Evolutionary conservation across 495 filamentous ascomycete genomes (phyloP), one percentile per base, ranked within the genome.

Genomic region (Talaromyces stipitatus): DNA sequence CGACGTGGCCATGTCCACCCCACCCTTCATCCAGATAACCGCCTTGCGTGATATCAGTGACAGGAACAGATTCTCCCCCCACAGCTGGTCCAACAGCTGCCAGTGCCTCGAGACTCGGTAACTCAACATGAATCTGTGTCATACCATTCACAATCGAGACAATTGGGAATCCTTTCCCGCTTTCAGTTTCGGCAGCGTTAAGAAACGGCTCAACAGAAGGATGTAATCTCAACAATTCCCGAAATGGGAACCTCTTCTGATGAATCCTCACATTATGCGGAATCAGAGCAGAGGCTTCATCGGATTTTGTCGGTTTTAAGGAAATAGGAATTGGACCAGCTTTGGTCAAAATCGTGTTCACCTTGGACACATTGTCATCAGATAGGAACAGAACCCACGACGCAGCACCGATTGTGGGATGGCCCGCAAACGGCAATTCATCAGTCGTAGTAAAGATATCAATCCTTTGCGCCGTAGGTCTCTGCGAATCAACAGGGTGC

Each of bases 381-480:
- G 65, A 52, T 73, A 70, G 64, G 16, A 56, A 59, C 1, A 75
- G 59, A 58, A 71, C 70, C 73, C 85, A 81, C 48, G 77, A 77
- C 2, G 84, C 81, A 2, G 84, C 76, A 54, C 89, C 89, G 58
- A 92, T 82, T 43, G 85, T 90, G 0, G 88, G 89, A 66, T 92
- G 89, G 8, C 89, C 89, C 0, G 89, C 87, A 61, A 91, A 92
- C 2, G 85, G 82, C 12, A 91, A 65, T 63, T 91, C 88, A 10
- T 59, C 60, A 26, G 74, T 66, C 14, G 74, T 66, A 26, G 82
- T 85, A 75, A 90, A 90, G 70, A 91, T 92, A 68, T 89, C 83
- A 64, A 91, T 82, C 27, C 32, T 50, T 32, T 38, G 45, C 28
- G 28, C 45, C n/a, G 18, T 43, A 7, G 54, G 54, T 18, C 22